These are phyloP conservation scores for Rhizopogon rudus DNA, from an alignment of 768 basidiomycete genomes.

Conservation along the genomic window DNA sequence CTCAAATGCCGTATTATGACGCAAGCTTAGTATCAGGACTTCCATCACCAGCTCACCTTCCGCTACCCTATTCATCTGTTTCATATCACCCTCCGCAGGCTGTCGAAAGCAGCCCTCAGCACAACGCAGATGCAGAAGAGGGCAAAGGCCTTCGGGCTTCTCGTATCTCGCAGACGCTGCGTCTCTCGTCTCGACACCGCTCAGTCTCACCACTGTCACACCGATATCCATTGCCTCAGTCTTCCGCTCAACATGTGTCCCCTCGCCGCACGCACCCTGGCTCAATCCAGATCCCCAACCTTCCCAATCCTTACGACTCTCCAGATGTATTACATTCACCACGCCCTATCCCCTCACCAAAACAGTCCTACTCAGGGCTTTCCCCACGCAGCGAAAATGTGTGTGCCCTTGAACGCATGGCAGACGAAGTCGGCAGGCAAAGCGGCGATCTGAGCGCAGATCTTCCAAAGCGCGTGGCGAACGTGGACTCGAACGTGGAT, in stretches of 20 bases:
- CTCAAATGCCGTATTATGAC: constrained; percentile 24
- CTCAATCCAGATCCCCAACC: constrained; percentile 17
- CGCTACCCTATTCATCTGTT: constrained; percentile 24
- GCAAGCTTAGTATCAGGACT: constrained; percentile 30
- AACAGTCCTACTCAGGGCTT: constrained; percentile 37
- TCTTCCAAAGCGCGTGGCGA: constrained; percentile 17
- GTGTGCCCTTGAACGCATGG: constrained; percentile 68
- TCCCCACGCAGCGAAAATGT: constrained; percentile 40
- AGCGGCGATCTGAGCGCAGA: constrained; percentile 23
- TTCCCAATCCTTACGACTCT: constrained; percentile 26
- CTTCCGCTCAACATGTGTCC: constrained; percentile 7
- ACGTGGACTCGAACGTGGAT: constrained; percentile 27
- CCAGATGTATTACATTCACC: constrained; percentile 54
- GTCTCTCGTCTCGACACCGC: constrained; percentile 49
- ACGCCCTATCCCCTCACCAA: constrained; percentile 64
- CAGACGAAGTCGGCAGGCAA: constrained; percentile 44
- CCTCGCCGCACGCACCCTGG: constrained; percentile 11
- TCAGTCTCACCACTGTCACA: constrained; percentile 62
- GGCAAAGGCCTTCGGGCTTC: constrained; percentile 59
- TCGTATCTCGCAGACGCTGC: constrained; percentile 55
- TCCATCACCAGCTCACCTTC: constrained; percentile 24
- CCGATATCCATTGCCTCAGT: constrained; percentile 38
- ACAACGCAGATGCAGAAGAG: constrained; percentile 39
- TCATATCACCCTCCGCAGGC: constrained; percentile 14
- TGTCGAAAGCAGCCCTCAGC: constrained; percentile 9